Evolutionary conservation across 2,329 filamentous ascomycete species (phyloP).

Genomic region (Nigrospora sphaerica): DNA sequence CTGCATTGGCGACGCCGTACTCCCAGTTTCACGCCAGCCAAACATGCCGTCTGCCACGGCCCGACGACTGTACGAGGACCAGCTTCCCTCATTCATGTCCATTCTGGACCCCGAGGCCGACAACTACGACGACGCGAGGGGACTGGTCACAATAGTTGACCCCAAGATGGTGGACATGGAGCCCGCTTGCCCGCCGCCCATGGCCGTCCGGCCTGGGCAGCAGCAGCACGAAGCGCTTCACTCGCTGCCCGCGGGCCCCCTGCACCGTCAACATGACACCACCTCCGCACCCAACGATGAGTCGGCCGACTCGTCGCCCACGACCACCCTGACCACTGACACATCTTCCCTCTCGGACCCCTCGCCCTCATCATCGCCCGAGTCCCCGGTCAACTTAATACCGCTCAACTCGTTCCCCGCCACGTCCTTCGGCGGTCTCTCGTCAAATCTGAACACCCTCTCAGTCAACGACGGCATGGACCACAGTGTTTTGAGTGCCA

Average conservation of each 20-base stretch:
- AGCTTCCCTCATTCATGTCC: conserved; percentile 71
- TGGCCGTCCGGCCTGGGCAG: conserved; percentile 23
- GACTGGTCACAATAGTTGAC: conserved; percentile 47
- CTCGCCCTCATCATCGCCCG: conserved; percentile 85
- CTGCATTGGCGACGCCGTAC: background rate
- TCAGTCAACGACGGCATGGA: conserved; percentile 31
- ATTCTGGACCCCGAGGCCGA: conserved; percentile 61
- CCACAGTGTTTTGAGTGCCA: background rate
- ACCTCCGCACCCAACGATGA: conserved; percentile 73
- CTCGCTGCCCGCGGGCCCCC: conserved; percentile 35
- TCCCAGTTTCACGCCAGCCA: background rate
- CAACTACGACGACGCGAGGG: conserved; percentile 41
- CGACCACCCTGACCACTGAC: conserved; percentile 86
- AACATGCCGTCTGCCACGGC: conserved; percentile 58
- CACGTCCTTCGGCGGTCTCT: conserved; percentile 44
- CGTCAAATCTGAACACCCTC: conserved; percentile 37
- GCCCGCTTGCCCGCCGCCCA: conserved; percentile 22
- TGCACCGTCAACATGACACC: conserved; percentile 68
- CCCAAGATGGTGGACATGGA: conserved; percentile 44
- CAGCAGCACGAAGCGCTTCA: conserved; percentile 25
- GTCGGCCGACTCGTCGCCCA: conserved; percentile 90
- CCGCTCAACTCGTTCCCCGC: conserved; percentile 63
- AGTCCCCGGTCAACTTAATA: conserved; percentile 73
- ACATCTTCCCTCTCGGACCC: conserved; percentile 85
- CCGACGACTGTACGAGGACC: conserved; percentile 57